A percentile compares a stretch with the other conserved stretches of the same genome.
These are phyloP conservation scores for Neurospora cerealis DNA, from an alignment of 495 filamentous ascomycete species.

Conservation along the genomic window DNA sequence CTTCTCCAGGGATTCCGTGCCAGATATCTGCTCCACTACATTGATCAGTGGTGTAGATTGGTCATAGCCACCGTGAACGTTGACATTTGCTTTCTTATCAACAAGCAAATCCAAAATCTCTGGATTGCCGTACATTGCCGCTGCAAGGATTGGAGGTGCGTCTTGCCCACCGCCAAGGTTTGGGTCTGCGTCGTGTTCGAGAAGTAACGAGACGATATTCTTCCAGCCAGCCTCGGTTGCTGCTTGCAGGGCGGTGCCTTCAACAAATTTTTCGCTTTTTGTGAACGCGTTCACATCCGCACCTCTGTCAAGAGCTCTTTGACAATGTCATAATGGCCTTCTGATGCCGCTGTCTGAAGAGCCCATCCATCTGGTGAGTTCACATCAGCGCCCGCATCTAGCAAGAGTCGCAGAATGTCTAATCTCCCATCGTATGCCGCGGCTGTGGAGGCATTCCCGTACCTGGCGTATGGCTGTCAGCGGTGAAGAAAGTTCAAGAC, in stretches of 20 bases:
- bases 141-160: constrained; percentile 20
- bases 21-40: neutral
- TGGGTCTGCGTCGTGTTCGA: constrained; percentile 20
- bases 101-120: constrained; percentile 20
- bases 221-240: constrained; percentile 17
- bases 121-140: constrained; percentile 14
- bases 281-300: constrained; percentile 21
- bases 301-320: constrained; percentile 19
- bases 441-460: neutral
- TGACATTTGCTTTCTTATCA: constrained; percentile 12
- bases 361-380: constrained; percentile 12
- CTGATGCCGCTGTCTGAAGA: constrained; percentile 20
- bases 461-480: neutral
- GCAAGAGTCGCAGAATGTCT: neutral
- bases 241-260: constrained; percentile 23
- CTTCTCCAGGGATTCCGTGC: neutral
- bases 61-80: constrained; percentile 10
- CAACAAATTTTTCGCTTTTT: constrained; percentile 6
- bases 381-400: neutral
- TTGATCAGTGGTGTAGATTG: neutral
- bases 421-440: neutral
- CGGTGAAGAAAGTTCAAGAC: neutral
- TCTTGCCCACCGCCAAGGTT: constrained; percentile 18
- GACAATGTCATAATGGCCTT: constrained; percentile 25
- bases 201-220: constrained; percentile 21